phyloP scores from a whole-genome alignment of 257 asterid species.

The Solanum tarijense region DNA sequence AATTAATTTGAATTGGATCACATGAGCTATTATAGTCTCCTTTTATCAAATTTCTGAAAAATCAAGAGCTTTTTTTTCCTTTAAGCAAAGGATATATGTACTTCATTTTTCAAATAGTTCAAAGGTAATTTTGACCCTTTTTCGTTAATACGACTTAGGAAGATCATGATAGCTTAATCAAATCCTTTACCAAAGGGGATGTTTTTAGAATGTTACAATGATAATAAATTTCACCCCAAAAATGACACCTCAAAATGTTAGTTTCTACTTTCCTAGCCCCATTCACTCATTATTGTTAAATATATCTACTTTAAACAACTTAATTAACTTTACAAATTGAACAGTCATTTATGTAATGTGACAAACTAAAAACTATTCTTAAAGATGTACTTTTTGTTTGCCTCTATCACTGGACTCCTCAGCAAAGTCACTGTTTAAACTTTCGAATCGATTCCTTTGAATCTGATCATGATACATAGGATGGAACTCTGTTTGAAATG shows the following conservation, averaged over 20 bases:
- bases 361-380: neutral
- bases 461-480: conserved; percentile 78
- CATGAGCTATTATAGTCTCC: neutral
- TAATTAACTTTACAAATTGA: conserved; percentile 9
- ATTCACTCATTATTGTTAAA: neutral
- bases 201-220: neutral
- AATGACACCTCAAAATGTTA: neutral
- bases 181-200: neutral
- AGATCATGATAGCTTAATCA: neutral
- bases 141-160: neutral
- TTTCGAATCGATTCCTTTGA: conserved; percentile 26
- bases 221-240: neutral
- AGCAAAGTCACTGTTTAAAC: conserved; percentile 12
- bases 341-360: neutral
- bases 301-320: neutral
- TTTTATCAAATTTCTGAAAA: no score
- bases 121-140: no score
- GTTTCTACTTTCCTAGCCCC: neutral
- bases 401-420: conserved; percentile 6
- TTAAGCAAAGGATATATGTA: no score
- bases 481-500: conserved; percentile 49
- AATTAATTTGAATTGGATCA: neutral
- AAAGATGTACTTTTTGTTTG: neutral
- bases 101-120: neutral
- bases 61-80: no score